Percentiles rank a stretch among this genome's conserved stretches.
These are phyloP conservation scores for Hippophae rhamnoides DNA, from an alignment of 306 rosid genomes.

Conservation along the genomic window DNA sequence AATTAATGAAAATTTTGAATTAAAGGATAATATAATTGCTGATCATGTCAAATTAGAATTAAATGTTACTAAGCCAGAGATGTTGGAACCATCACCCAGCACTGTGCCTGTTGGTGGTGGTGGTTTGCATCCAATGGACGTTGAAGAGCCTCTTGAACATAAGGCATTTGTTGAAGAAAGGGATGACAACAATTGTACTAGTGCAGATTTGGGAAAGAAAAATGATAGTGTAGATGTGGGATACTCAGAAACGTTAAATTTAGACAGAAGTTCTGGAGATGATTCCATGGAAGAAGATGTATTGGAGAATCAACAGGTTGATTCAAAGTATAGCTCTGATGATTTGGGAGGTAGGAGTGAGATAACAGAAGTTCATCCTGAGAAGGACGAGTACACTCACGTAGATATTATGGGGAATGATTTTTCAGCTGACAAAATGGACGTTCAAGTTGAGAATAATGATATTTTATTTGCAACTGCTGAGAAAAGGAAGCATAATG, in stretches of 20 bases:
- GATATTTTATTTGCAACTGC: slow-evolving; percentile 27
- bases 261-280: slow-evolving; percentile 98
- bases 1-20: slow-evolving; percentile 97
- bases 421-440: slow-evolving; percentile 37
- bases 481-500: slow-evolving; percentile 79
- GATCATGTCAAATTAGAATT: slow-evolving; percentile 97
- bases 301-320: slow-evolving; percentile 67
- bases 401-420: slow-evolving; percentile 40
- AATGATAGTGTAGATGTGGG: slow-evolving; percentile 55
- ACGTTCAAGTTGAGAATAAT: slow-evolving; percentile 38
- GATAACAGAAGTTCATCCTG: slow-evolving; percentile 37
- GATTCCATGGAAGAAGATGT: slow-evolving; percentile 97
- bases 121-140: slow-evolving; percentile 64
- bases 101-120: slow-evolving; percentile 49
- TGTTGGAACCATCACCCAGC: slow-evolving; percentile 93
- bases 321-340: slow-evolving; percentile 53
- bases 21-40: slow-evolving; percentile 98
- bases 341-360: slow-evolving; percentile 39
- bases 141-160: slow-evolving; percentile 43
- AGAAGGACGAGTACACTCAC: slow-evolving; percentile 33
- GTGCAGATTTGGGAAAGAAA: slow-evolving; percentile 42
- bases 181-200: slow-evolving; percentile 28
- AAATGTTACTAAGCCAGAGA: slow-evolving; percentile 82
- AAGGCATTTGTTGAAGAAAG: slow-evolving; percentile 34
- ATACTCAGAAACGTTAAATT: slow-evolving; percentile 77